Percentiles rank a stretch among this genome's conserved stretches.
phyloP scores from a whole-genome alignment of 441 rosid species.

The Corymbia calophylla region DNA sequence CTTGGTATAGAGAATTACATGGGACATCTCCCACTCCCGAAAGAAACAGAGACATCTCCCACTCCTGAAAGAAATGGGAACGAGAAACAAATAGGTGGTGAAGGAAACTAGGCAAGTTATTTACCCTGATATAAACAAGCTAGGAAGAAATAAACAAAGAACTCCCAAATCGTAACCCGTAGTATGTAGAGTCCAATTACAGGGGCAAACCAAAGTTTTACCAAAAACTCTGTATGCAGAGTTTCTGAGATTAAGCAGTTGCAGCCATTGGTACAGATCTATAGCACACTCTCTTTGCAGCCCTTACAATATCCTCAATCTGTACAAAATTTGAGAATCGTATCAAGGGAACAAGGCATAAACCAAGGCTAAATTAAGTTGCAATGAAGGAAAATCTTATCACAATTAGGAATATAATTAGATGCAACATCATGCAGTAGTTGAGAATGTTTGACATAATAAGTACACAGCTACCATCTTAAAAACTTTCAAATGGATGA shows the following conservation, averaged over 20 bases:
- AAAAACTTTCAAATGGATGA: background rate
- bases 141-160: background rate
- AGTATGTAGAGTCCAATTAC: background rate
- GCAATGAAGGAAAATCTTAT: background rate
- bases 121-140: background rate
- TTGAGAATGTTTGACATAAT: background rate
- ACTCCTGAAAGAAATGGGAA: background rate
- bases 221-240: background rate
- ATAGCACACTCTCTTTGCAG: slow-evolving; percentile 75
- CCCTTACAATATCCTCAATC: slow-evolving; percentile 73
- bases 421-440: background rate
- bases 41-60: background rate
- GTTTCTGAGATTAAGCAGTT: slow-evolving; percentile 18
- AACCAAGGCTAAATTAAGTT: background rate
- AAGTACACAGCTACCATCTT: background rate
- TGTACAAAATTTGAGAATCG: slow-evolving; percentile 11
- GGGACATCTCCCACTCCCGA: background rate
- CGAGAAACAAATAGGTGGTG: background rate
- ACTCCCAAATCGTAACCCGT: background rate
- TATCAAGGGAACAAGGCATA: background rate
- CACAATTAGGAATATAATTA: background rate
- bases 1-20: background rate
- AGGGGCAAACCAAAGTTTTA: background rate
- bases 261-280: slow-evolving; percentile 50
- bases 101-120: background rate